Percentiles rank a stretch among this genome's conserved stretches.
Conservation (phyloP, 805 yeast genomes). For the Ogataea corticis region DNA sequence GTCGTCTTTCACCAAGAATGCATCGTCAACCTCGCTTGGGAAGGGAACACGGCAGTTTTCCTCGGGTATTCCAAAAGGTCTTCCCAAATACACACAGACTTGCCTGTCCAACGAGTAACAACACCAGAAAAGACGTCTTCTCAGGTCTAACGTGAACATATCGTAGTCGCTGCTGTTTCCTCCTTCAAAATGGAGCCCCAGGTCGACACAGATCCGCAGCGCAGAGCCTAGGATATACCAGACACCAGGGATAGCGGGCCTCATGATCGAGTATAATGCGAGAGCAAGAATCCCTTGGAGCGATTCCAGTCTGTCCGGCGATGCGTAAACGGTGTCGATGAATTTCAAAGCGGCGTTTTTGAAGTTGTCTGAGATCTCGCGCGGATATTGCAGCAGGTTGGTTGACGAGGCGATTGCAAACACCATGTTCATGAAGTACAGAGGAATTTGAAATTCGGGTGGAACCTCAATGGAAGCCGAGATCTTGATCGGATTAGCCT, state of each 20-base stretch:
- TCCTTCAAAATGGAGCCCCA: slow-evolving; percentile 77
- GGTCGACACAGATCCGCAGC: slow-evolving; percentile 74
- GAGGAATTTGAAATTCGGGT: slow-evolving; percentile 45
- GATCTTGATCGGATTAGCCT: slow-evolving; percentile 35
- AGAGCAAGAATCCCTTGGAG: slow-evolving; percentile 70
- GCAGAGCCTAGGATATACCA: slow-evolving; percentile 89
- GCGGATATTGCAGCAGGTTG: slow-evolving; percentile 66
- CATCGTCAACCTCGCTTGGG: slow-evolving; percentile 76
- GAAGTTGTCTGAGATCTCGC: slow-evolving; percentile 67
- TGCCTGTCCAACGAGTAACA: slow-evolving; percentile 84
- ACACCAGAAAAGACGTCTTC: slow-evolving; percentile 86
- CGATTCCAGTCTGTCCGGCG: slow-evolving; percentile 65
- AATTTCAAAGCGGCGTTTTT: slow-evolving; percentile 62
- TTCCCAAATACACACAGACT: slow-evolving; percentile 78
- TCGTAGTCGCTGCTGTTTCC: slow-evolving; percentile 38
- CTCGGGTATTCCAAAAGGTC: slow-evolving; percentile 90
- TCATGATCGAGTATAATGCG: slow-evolving; percentile 75
- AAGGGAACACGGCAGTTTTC: slow-evolving; percentile 69
- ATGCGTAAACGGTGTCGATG: slow-evolving; percentile 55
- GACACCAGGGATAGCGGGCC: slow-evolving; percentile 89
- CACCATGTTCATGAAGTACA: slow-evolving; percentile 72
- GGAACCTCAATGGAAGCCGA: slow-evolving; percentile 48
- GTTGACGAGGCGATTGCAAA: slow-evolving; percentile 82
- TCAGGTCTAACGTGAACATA: slow-evolving; percentile 61
- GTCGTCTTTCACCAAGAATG: slow-evolving; percentile 45